Base-by-base conservation (phyloP, 352 stramenopile genomes). In the Vaucheria bursata region DNA sequence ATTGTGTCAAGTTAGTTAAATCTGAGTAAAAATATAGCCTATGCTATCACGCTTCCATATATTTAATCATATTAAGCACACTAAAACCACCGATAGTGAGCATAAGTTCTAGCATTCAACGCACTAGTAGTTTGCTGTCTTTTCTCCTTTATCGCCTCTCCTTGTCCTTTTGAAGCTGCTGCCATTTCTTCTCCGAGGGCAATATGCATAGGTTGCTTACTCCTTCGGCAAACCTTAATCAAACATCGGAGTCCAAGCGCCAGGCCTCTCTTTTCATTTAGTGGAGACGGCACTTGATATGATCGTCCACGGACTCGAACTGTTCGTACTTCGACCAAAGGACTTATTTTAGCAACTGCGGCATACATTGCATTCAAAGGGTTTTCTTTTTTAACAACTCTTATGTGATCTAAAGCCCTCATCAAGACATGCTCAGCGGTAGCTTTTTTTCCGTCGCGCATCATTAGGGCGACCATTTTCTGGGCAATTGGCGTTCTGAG, bases 321-420 rank as follows among this genome's bases (percentile, higher is more conserved):
- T 2, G 53, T 8, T 31, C 53, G 53, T 34, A 68, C 53, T 2
- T 68, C 53, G 2, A 68, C 53, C 8, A 68, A 34, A 2, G 53
- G 53, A 34, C 53, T 68, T 31, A 68, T 34, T 7, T 68, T 68
- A 34, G 53, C 53, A 34, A 68, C 37, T 31, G 53, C 53, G 6
- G 53, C 8, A 34, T 68, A 68, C 53, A 68, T 68, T 31, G 53
- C 34, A 2, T 31, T 2, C 53, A 68, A 7, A 34, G 53, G 2
- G 53, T 68, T 68, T 34, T 68, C 53, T 34, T 68, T 68, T 7
- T 68, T 68, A 34, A 68, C 53, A 7, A 68, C 53, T 2, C 53
- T 31, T 2, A 68, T 68, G 53, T 68, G 53, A 7, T 68, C 53
- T 2, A 68, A 34, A 2, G 53, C 53, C 2, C 8, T 7, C 2